Conservation (phyloP, 768 basidiomycete genomes). For the Boletus reticulatus region DNA sequence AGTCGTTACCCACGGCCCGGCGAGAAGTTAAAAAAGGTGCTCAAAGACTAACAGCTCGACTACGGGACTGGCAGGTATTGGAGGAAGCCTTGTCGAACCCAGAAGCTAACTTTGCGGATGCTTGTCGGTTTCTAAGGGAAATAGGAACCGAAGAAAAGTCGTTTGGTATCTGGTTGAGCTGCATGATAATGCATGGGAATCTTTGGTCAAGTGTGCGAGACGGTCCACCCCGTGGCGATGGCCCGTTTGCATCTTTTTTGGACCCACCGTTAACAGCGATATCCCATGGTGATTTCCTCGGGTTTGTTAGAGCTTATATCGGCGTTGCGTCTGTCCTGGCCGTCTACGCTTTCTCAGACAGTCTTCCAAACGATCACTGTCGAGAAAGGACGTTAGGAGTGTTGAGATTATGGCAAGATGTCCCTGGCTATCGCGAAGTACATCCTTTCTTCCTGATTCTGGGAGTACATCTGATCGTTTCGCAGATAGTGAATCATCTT, state of each 20-base stretch:
- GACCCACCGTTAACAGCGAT: slow-evolving; percentile 24
- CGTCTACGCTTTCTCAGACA: slow-evolving; percentile 80
- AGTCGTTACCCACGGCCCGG: slow-evolving; percentile 32
- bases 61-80: slow-evolving; percentile 59
- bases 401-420: slow-evolving; percentile 37
- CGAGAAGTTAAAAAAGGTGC: slow-evolving; percentile 44
- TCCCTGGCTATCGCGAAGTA: slow-evolving; percentile 75
- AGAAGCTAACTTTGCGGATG: slow-evolving; percentile 46
- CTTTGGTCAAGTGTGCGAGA: slow-evolving; percentile 34
- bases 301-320: slow-evolving; percentile 62
- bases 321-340: slow-evolving; percentile 67
- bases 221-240: slow-evolving; percentile 16
- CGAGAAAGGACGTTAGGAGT: slow-evolving; percentile 64
- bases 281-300: slow-evolving; percentile 58
- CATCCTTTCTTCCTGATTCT: slow-evolving; percentile 16
- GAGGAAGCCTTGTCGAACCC: slow-evolving; percentile 59
- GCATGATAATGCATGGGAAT: slow-evolving; percentile 59
- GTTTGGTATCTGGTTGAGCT: slow-evolving; percentile 71
- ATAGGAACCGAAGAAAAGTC: slow-evolving; percentile 63
- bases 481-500: slow-evolving; percentile 71
- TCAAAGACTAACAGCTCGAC: slow-evolving; percentile 45
- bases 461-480: slow-evolving; percentile 5
- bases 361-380: slow-evolving; percentile 61
- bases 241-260: slow-evolving; percentile 41
- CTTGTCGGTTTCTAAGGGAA: slow-evolving; percentile 56